phyloP scores from a whole-genome alignment of 169 alveolate genomes.

The Amoebophrya sp. region DNA sequence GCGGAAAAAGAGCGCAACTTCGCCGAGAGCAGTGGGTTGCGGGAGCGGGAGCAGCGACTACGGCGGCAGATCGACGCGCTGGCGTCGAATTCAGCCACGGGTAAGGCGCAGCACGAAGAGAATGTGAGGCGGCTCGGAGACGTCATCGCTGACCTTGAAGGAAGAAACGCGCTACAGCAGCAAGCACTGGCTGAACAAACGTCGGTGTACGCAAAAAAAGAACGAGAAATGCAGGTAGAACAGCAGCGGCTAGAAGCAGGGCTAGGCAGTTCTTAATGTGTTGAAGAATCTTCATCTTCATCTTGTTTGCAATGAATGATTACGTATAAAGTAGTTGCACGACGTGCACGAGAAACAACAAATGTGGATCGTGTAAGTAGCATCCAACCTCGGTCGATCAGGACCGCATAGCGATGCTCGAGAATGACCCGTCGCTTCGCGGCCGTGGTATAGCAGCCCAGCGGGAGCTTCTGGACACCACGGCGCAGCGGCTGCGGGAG shows the following conservation, averaged over 20 bases:
- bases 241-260: too few species aligned
- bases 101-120: not conserved
- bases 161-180: not conserved
- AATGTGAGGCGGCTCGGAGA: not conserved
- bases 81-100: not conserved
- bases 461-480: not conserved
- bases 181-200: not conserved
- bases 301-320: too few species aligned
- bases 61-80: not conserved
- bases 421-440: not conserved
- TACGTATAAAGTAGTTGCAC: too few species aligned
- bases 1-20: not conserved
- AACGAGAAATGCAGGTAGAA: not conserved
- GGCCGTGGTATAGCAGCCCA: not conserved
- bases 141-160: not conserved
- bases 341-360: too few species aligned
- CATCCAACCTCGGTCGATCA: too few species aligned
- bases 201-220: not conserved
- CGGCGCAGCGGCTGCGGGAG: not conserved
- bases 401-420: not conserved
- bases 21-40: not conserved
- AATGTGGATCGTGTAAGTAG: too few species aligned
- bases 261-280: too few species aligned
- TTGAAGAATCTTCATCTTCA: too few species aligned
- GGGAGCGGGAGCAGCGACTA: not conserved